A percentile compares a stretch with the other conserved stretches of the same genome.
phyloP scores from a whole-genome alignment of 345 rosid species.

The Melaleuca quinquenervia region DNA sequence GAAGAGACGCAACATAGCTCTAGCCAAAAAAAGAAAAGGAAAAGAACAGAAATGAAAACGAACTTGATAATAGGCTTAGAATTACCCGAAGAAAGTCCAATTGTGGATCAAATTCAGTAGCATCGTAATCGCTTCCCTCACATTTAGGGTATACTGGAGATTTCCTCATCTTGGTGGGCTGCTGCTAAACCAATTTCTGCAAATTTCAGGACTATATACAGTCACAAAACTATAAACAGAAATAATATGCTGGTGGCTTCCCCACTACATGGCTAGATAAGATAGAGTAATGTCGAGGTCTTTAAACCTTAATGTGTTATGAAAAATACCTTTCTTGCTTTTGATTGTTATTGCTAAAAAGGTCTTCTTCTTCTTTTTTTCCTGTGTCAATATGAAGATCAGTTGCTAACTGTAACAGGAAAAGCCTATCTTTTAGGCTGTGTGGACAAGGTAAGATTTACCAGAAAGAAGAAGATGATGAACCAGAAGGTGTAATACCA shows the following conservation, averaged over 20 bases:
- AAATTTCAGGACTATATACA: not conserved
- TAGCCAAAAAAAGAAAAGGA: not conserved
- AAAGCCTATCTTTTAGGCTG: not conserved
- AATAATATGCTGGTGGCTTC: not conserved
- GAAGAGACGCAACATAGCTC: not conserved
- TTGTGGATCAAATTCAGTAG: conserved; percentile 30
- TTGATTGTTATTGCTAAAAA: not conserved
- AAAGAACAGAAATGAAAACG: not conserved
- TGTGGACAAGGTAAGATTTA: not conserved
- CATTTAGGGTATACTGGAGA: not conserved
- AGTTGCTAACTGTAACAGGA: not conserved
- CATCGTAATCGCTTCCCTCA: conserved; percentile 26
- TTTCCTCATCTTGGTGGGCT: not conserved
- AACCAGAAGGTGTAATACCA: not conserved
- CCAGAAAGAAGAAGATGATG: not conserved
- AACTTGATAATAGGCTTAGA: not conserved
- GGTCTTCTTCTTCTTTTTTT: not conserved
- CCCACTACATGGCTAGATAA: not conserved
- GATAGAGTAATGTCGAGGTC: not conserved
- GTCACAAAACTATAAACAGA: not conserved
- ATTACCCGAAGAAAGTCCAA: conserved; percentile 36
- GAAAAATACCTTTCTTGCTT: not conserved
- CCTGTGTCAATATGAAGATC: not conserved
- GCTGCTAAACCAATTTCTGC: not conserved
- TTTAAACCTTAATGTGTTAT: not conserved